A percentile compares a stretch with the other conserved stretches of the same genome.
Conservation (phyloP, 306 rosid species). For the Medicago arabica region DNA sequence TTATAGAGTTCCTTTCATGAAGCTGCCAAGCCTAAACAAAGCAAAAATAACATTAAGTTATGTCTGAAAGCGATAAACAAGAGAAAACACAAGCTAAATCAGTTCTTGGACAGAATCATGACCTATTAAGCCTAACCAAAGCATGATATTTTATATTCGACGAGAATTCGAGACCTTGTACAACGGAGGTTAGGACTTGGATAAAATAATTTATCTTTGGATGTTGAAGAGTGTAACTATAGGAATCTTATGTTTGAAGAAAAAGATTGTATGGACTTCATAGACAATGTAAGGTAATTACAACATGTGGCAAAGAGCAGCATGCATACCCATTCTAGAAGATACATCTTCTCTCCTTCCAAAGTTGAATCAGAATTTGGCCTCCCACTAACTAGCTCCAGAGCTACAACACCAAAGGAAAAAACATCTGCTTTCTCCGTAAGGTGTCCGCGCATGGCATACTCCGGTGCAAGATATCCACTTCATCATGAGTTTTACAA, state of each 20-base stretch:
- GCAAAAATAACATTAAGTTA: conserved; percentile 6
- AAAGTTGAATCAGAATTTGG: conserved; percentile 66
- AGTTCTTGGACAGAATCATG: not conserved
- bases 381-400: conserved; percentile 80
- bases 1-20: conserved; percentile 53
- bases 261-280: no score
- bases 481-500: conserved; percentile 46
- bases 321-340: conserved; percentile 73
- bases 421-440: conserved; percentile 87
- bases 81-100: not conserved
- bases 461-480: conserved; percentile 92
- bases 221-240: not conserved
- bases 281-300: no score
- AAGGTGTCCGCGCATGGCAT: conserved; percentile 87
- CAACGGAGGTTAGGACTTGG: no score
- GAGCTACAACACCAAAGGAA: conserved; percentile 87
- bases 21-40: conserved; percentile 68
- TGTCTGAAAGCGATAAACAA: not conserved
- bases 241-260: not conserved
- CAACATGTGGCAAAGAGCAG: not conserved
- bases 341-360: conserved; percentile 65
- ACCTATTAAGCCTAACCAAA: no score
- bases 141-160: no score
- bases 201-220: no score
- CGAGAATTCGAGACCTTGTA: no score